Evolutionary conservation across 2,329 filamentous ascomycete species (phyloP).

Genomic region (Colletotrichum melonis): DNA sequence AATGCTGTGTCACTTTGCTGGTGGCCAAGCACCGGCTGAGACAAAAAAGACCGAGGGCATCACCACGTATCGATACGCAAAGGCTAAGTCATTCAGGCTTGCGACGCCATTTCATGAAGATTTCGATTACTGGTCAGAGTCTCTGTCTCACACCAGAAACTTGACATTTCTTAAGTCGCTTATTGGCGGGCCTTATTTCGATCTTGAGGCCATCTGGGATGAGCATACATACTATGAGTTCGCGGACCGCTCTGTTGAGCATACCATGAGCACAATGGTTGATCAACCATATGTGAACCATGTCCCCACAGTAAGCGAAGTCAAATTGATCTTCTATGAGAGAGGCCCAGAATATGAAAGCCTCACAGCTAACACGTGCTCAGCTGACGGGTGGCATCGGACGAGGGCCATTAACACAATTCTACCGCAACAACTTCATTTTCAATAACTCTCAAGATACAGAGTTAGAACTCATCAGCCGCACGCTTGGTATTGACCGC

Average conservation of each 20-base stretch:
- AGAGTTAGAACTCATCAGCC: slow-evolving; percentile 73
- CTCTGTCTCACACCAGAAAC: slow-evolving; percentile 73
- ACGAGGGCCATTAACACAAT: slow-evolving; percentile 68
- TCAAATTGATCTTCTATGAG: no score
- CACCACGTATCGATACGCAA: no score
- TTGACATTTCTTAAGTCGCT: slow-evolving; percentile 45
- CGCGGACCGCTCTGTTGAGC: slow-evolving; percentile 72
- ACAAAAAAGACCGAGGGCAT: no score
- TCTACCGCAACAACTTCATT: slow-evolving; percentile 62
- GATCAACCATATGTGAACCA: slow-evolving; percentile 81
- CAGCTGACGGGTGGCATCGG: slow-evolving; percentile 76
- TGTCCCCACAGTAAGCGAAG: no score
- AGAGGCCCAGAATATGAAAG: no score
- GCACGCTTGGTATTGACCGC: slow-evolving; percentile 77
- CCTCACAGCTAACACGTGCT: slow-evolving; percentile 44
- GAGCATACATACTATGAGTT: slow-evolving; percentile 81
- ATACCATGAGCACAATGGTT: slow-evolving; percentile 85
- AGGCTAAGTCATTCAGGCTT: slow-evolving; percentile 50
- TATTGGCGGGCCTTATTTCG: slow-evolving; percentile 56
- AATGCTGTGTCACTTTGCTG: no score
- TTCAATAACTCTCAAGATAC: slow-evolving; percentile 77
- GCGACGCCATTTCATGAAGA: slow-evolving; percentile 58
- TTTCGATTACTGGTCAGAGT: slow-evolving; percentile 65
- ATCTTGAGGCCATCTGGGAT: slow-evolving; percentile 82
- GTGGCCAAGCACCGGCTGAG: no score